These are phyloP conservation scores for Gossypium mustelinum DNA, from an alignment of 345 rosid genomes.

Conservation along the genomic window DNA sequence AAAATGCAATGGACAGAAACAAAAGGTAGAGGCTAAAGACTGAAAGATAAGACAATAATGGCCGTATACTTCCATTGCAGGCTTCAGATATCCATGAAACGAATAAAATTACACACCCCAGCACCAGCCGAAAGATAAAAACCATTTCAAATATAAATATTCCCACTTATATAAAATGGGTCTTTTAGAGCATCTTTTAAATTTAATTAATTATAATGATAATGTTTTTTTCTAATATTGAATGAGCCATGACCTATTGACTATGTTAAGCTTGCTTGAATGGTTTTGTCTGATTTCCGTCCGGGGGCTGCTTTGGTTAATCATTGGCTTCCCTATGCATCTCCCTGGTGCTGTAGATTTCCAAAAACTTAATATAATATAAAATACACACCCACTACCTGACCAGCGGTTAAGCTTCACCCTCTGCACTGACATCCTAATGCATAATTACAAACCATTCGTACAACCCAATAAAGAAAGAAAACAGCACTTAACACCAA, in stretches of 20 bases:
- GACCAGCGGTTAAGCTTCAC: background rate
- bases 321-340: slow-evolving; percentile 6
- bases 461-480: background rate
- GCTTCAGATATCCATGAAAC: background rate
- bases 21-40: background rate
- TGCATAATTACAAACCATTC: background rate
- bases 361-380: background rate
- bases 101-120: background rate
- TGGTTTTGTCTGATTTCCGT: background rate
- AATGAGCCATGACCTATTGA: background rate
- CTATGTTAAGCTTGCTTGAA: background rate
- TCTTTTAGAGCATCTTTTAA: background rate
- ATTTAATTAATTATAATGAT: background rate
- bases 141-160: background rate
- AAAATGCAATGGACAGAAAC: background rate
- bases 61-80: slow-evolving; percentile 17
- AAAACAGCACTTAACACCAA: background rate
- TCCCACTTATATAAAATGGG: too few species aligned
- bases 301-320: background rate
- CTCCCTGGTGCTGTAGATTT: background rate
- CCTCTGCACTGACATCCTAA: background rate
- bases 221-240: too few species aligned
- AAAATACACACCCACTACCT: background rate
- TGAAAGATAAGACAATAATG: background rate
- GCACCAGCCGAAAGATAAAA: slow-evolving; percentile 1